phyloP scores from a whole-genome alignment of 2,329 filamentous ascomycete genomes.

The Fusarium camptoceras region DNA sequence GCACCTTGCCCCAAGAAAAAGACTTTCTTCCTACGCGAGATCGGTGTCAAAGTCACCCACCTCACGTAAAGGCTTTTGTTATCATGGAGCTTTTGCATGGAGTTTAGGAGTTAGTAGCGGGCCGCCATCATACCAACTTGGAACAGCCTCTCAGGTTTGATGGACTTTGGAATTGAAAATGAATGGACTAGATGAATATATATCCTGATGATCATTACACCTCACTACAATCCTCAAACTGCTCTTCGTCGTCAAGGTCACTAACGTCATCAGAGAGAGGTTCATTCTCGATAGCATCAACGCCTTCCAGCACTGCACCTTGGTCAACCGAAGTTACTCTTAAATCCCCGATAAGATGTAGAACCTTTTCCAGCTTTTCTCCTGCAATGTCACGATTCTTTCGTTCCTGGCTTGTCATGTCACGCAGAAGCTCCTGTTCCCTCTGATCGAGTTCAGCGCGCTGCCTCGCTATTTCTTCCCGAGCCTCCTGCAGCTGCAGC shows the following conservation, averaged over 20 bases:
- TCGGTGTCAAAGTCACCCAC: no score
- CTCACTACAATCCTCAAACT: neutral
- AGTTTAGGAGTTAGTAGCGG: neutral
- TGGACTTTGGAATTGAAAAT: neutral
- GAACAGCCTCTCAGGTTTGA: accelerated
- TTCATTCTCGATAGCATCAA: neutral
- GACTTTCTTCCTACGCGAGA: no score
- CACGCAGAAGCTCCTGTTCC: neutral
- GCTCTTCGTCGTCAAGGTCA: neutral
- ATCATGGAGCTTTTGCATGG: no score
- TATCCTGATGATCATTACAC: neutral
- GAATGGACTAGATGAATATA: neutral
- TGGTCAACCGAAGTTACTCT: neutral
- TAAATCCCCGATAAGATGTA: neutral
- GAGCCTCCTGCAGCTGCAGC: neutral
- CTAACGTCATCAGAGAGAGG: neutral
- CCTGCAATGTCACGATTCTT: neutral
- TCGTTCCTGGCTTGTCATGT: neutral
- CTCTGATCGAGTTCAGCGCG: neutral
- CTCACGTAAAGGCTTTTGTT: no score
- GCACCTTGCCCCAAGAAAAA: no score
- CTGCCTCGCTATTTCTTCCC: neutral
- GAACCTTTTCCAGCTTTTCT: neutral
- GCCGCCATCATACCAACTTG: neutral
- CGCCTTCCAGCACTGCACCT: neutral